Evolutionary conservation across 495 filamentous ascomycete species (phyloP), one percentile per base, ranked within the genome.

Genomic region (Cercophora sp.): DNA sequence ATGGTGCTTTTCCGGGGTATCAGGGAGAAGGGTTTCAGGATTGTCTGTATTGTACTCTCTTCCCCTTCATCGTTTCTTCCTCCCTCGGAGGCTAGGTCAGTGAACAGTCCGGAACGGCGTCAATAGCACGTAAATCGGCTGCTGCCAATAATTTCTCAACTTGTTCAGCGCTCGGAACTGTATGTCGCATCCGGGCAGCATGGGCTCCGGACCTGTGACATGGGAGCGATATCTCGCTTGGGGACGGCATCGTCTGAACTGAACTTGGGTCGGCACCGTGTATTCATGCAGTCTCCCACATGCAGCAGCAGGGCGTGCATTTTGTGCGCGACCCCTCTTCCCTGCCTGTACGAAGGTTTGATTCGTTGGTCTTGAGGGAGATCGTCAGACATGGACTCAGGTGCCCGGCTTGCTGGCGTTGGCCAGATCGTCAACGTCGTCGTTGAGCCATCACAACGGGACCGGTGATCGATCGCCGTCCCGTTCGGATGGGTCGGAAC

Each of bases 371-470:
- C n/a, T n/a, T n/a, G 41, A 24, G 16, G 22, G 16, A 23, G 41
- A 27, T 25, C 41, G 41, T 11, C 22, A 24, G 19, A n/a, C n/a
- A n/a, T n/a, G n/a, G n/a, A n/a, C n/a, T n/a, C 40, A 43, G 15
- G 13, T 19, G 13, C 18, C 18, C 9, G 13, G 37, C 37, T 16
- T 32, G 34, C 5, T n/a, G 36, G 36, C 36, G 36, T n/a, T 39
- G 36, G 36, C 36, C 36, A 39, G 36, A 39, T 39, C 36, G 18
- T n/a, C 22, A 20, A 20, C 11, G 36, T 6, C 18, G 36, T 19
- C n/a, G n/a, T n/a, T n/a, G n/a, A n/a, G n/a, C 36, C 24, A 23
- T 44, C 41, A 24, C 41, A 44, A 44, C 41, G 41, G 41, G 8
- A 15, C 22, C 41, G 41, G 24, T 15, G 41, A 44, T 44, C 41